Evolutionary conservation across 1,284 basidiomycete species (phyloP).

Genomic region (Irpex sp.): DNA sequence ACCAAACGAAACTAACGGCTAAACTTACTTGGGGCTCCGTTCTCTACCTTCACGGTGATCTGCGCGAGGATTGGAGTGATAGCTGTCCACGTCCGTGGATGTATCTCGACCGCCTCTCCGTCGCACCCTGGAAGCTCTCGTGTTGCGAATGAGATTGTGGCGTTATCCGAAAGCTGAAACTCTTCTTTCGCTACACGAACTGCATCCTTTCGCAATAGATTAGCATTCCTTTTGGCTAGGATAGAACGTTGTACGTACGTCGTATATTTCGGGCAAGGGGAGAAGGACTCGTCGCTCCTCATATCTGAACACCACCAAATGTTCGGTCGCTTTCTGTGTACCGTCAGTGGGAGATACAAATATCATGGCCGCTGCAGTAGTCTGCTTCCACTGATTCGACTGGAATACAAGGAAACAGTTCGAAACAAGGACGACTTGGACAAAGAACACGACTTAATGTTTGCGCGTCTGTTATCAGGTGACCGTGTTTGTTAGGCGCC

Average conservation of each 20-base stretch:
- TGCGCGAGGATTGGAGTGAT: background rate
- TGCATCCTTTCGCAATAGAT: background rate
- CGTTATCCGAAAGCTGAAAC: background rate
- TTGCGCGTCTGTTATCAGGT: background rate
- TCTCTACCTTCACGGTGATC: background rate
- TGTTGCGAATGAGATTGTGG: background rate
- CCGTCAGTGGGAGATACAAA: background rate
- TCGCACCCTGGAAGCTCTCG: constrained; percentile 1
- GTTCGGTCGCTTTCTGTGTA: background rate
- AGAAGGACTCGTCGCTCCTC: constrained; percentile 1
- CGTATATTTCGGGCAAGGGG: background rate
- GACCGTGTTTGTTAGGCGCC: background rate
- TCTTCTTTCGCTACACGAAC: background rate
- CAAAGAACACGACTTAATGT: too few relatives aligned
- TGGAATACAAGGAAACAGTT: too few relatives aligned
- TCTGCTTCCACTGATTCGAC: too few relatives aligned
- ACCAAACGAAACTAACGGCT: background rate
- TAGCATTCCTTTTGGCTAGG: too few relatives aligned
- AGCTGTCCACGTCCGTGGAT: background rate
- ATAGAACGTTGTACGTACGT: too few relatives aligned
- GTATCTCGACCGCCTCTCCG: background rate
- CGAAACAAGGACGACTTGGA: too few relatives aligned
- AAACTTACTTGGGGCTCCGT: background rate
- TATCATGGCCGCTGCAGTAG: too few relatives aligned
- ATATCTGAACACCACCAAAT: constrained; percentile 1